Conservation (phyloP, 371 early-diverging fungal species). For the Circinella minor region DNA sequence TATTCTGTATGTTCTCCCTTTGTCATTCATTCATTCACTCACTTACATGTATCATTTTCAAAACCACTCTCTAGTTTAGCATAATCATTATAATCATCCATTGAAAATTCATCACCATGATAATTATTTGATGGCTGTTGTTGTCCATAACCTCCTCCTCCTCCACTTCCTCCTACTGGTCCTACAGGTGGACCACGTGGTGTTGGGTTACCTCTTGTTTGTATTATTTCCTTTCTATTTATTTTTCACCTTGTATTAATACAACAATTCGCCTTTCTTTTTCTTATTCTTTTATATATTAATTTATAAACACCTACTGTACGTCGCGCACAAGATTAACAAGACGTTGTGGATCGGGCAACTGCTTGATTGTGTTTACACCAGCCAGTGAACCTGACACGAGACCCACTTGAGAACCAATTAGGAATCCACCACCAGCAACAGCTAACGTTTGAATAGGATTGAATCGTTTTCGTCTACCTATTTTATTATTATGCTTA, state of each 20-base stretch:
- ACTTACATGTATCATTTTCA: constrained; percentile 19
- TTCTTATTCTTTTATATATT: not conserved
- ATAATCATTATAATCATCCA: constrained; percentile 16
- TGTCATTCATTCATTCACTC: not conserved
- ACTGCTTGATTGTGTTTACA: constrained; percentile 40
- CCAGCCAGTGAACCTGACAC: constrained; percentile 49
- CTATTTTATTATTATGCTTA: constrained; percentile 14
- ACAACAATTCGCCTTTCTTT: not conserved
- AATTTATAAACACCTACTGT: constrained; percentile 38
- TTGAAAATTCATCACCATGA: constrained; percentile 7
- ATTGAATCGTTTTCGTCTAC: constrained; percentile 34
- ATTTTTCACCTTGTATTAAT: not conserved
- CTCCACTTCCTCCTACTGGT: not conserved
- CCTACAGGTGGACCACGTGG: constrained; percentile 16
- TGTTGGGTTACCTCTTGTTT: constrained; percentile 19
- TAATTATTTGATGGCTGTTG: constrained; percentile 2
- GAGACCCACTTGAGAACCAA: constrained; percentile 54
- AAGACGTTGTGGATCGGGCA: constrained; percentile 48
- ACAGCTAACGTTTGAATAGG: constrained; percentile 38
- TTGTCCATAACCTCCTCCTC: not conserved
- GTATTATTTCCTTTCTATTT: constrained; percentile 31
- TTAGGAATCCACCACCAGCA: constrained; percentile 46
- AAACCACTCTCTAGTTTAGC: constrained; percentile 16
- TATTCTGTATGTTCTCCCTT: not conserved
- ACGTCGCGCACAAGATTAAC: constrained; percentile 43